phyloP scores from a whole-genome alignment of 2,329 filamentous ascomycete genomes.

The Aspergillus ibericus region DNA sequence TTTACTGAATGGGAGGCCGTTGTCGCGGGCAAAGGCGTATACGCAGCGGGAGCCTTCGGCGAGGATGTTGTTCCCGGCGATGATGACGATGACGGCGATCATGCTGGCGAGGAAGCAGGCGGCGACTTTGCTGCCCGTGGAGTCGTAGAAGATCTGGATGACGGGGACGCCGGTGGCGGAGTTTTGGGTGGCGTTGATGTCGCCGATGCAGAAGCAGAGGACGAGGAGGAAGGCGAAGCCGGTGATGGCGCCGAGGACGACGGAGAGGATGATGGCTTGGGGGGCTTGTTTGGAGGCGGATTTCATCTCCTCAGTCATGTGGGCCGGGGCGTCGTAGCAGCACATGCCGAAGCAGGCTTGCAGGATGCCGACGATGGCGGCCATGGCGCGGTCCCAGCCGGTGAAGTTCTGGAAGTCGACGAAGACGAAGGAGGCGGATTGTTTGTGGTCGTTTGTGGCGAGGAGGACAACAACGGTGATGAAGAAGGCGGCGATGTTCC shows the following conservation, averaged over 20 bases:
- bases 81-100: conserved; percentile 51
- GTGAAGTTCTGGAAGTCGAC: conserved; percentile 56
- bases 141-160: conserved; percentile 55
- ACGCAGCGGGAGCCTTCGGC: conserved; percentile 50
- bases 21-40: conserved; percentile 51
- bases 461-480: conserved; percentile 54
- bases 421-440: conserved; percentile 56
- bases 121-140: conserved; percentile 46
- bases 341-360: conserved; percentile 58
- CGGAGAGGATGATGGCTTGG: conserved; percentile 48
- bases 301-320: conserved; percentile 51
- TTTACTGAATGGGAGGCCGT: conserved; percentile 54
- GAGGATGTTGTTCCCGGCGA: conserved; percentile 49
- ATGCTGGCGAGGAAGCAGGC: conserved; percentile 49
- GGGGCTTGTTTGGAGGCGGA: conserved; percentile 33
- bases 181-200: conserved; percentile 48
- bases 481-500: conserved; percentile 56
- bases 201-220: conserved; percentile 54
- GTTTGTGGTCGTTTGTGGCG: conserved; percentile 54
- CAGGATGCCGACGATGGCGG: conserved; percentile 54
- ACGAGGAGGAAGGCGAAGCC: conserved; percentile 52
- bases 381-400: conserved; percentile 52
- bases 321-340: conserved; percentile 48
- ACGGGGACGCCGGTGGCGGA: conserved; percentile 53
- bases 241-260: conserved; percentile 47